Percentiles rank a stretch among this genome's conserved stretches.
Evolutionary conservation across 352 stramenopile genomes (phyloP).

Genomic region (Globisporangium nagaii): DNA sequence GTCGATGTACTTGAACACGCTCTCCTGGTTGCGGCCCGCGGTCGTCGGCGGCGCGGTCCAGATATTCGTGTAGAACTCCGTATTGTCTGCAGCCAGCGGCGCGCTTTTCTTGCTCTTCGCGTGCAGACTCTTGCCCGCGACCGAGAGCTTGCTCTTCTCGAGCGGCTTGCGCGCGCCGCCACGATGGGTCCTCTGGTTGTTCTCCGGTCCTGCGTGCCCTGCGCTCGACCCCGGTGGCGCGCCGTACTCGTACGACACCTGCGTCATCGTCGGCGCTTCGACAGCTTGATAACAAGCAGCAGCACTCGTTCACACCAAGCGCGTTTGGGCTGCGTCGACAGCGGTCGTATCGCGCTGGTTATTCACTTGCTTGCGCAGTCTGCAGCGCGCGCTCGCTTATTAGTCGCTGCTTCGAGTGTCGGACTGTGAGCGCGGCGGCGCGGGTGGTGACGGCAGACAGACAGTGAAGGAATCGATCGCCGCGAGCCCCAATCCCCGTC

Average conservation of each 20-base stretch:
- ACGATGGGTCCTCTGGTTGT: background rate
- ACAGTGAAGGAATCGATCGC: background rate
- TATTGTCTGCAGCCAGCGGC: slow-evolving; percentile 35
- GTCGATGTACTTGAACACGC: slow-evolving; percentile 46
- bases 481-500: background rate
- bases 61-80: slow-evolving; percentile 82
- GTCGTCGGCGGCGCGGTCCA: slow-evolving; percentile 32
- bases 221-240: background rate
- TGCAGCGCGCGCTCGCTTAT: too few relatives aligned
- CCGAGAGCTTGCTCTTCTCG: slow-evolving; percentile 44
- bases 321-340: background rate
- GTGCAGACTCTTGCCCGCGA: slow-evolving; percentile 27
- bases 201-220: background rate
- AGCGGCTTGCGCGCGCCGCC: slow-evolving; percentile 42
- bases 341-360: too few relatives aligned
- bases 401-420: too few relatives aligned
- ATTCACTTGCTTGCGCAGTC: too few relatives aligned
- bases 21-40: slow-evolving; percentile 15
- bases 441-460: too few relatives aligned
- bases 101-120: slow-evolving; percentile 37
- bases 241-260: slow-evolving; percentile 10
- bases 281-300: too few relatives aligned
- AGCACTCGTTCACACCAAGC: background rate
- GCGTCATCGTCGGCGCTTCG: slow-evolving; percentile 5
- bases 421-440: too few relatives aligned